Evolutionary conservation across 1,284 basidiomycete genomes (phyloP).

Genomic region (Cerrena zonata): DNA sequence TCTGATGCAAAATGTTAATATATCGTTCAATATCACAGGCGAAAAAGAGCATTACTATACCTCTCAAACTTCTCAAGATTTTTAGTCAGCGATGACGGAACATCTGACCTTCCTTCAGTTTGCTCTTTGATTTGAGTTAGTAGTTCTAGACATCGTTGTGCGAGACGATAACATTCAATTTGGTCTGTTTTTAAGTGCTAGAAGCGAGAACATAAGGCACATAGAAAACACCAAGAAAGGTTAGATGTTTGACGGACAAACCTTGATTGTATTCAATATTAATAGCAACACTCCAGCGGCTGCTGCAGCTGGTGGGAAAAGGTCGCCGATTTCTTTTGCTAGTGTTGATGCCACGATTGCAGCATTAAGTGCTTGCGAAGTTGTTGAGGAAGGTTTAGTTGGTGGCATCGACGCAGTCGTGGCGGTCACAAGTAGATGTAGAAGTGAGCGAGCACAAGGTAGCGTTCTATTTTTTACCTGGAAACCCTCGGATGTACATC

Average conservation of each 20-base stretch:
- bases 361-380: background rate
- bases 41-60: too few relatives aligned
- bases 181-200: constrained; percentile 32
- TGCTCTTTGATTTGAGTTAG: constrained; percentile 40
- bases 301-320: constrained; percentile 39
- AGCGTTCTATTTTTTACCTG: too few relatives aligned
- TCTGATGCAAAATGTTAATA: background rate
- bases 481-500: too few relatives aligned
- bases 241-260: too few relatives aligned
- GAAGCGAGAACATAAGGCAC: too few relatives aligned
- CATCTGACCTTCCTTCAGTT: constrained; percentile 43
- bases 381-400: background rate
- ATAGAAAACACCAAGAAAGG: too few relatives aligned
- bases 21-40: too few relatives aligned
- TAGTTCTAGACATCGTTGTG: constrained; percentile 39
- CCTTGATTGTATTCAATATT: constrained; percentile 45
- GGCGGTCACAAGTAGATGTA: too few relatives aligned
- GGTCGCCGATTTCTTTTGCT: background rate
- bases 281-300: constrained; percentile 37
- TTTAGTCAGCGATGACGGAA: constrained; percentile 36
- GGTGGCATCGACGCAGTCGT: background rate
- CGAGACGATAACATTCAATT: constrained; percentile 38
- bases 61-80: constrained; percentile 40
- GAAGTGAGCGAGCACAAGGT: too few relatives aligned
- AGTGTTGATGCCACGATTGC: background rate